Conservation (phyloP, 306 rosid genomes). For the Canavalia gladiata region DNA sequence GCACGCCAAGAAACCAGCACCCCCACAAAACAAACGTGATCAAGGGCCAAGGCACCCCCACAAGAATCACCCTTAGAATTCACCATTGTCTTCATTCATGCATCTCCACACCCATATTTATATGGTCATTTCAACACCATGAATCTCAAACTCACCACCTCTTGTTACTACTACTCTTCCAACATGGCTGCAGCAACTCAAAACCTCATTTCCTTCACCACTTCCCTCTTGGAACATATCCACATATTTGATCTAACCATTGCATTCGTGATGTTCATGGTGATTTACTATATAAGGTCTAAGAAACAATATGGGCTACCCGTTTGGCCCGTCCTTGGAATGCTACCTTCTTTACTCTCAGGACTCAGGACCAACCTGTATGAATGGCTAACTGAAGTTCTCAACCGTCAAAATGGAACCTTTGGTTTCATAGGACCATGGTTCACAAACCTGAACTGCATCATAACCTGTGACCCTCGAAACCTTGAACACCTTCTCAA, state of each 20-base stretch:
- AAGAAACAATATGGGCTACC: constrained; percentile 70
- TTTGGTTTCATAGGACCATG: constrained; percentile 76
- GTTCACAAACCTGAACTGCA: constrained; percentile 71
- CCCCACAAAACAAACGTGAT: constrained; percentile 49
- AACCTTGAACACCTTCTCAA: constrained; percentile 91
- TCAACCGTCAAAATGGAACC: constrained; percentile 64
- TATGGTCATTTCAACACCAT: too few species aligned
- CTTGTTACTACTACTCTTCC: background rate
- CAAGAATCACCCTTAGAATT: background rate
- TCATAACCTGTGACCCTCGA: constrained; percentile 84
- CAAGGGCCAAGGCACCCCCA: constrained; percentile 34
- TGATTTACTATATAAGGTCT: constrained; percentile 71
- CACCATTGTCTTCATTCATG: constrained; percentile 42
- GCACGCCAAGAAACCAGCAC: constrained; percentile 67
- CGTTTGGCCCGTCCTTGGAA: constrained; percentile 82
- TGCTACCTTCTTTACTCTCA: constrained; percentile 74
- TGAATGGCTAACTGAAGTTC: constrained; percentile 73
- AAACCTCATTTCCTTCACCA: constrained; percentile 13
- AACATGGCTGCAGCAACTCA: background rate
- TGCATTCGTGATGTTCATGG: constrained; percentile 66
- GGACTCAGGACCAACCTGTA: constrained; percentile 61
- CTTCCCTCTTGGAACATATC: constrained; percentile 52
- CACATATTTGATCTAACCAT: constrained; percentile 68
- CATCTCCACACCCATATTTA: background rate
- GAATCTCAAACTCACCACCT: constrained; percentile 41